Evolutionary conservation across 441 rosid genomes (phyloP), one percentile per base, ranked within the genome.

Genomic region (Iberis amara): DNA sequence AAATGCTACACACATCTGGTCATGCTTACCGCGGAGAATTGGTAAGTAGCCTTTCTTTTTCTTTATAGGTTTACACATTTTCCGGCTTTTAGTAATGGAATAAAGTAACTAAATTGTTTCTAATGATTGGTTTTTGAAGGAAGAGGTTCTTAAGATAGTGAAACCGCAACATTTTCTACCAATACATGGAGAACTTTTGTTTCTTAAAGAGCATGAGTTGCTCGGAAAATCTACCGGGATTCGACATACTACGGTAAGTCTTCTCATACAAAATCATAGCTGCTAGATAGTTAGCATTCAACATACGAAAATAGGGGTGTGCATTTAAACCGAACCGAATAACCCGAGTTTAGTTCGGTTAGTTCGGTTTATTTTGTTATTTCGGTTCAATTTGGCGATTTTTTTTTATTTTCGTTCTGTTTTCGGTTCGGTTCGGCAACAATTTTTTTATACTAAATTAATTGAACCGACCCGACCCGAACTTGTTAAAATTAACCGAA

Each of bases 81-180:
- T 12, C 45, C 41, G 15, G 46, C 24, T 27, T 42, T 51, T 18
- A 4, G 7, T 42, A 18, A 18, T 18, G 42, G 13, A 43, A 6
- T 45, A 12, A 11, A 4, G 0, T 3, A 18, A 18, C 21, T 18
- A 18, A 18, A 18, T 44, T 54, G 36, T 56, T 56, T 40, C 57
- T 52, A 23, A 47, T 28, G 37, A 35, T 27, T 4, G 47, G 58
- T 52, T 72, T n/a, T 46, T 76, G 68, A 77, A 91, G 98, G 98
- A 91, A 78, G 96, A 91, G 75, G 94, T 85, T 55, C 94, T 91
- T 60, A 76, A 76, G 73, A 79, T 88, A 61, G 91, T 91, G 59
- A 88, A 88, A 76, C 96, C 95, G 0, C 98, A 91, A 45, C 98
- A 91, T 74, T 91, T 91, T 77, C 80, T 91, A 53, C 96, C 98